These are phyloP conservation scores for Kodamaea alishanica DNA, from an alignment of 1,139 yeast species.

Conservation along the genomic window DNA sequence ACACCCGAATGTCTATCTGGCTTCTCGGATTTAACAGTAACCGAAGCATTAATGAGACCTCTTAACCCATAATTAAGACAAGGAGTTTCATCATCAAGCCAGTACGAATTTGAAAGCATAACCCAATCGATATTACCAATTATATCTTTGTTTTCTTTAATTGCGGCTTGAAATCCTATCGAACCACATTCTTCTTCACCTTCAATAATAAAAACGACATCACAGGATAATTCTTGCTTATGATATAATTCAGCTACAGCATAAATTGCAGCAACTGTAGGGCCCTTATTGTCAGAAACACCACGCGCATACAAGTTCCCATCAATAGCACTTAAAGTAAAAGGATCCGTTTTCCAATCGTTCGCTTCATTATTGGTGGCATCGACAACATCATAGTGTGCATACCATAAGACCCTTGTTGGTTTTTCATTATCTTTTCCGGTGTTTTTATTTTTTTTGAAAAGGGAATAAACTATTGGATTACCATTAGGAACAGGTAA, in stretches of 20 bases:
- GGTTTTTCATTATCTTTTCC: slow-evolving; percentile 8
- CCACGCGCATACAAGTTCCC: slow-evolving; percentile 93
- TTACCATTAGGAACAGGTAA: slow-evolving; percentile 73
- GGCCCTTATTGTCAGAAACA: slow-evolving; percentile 93
- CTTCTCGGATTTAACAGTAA: slow-evolving; percentile 62
- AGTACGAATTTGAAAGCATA: slow-evolving; percentile 82
- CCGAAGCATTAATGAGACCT: slow-evolving; percentile 81
- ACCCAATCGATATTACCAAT: slow-evolving; percentile 86
- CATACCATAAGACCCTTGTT: slow-evolving; percentile 73
- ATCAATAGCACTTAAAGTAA: slow-evolving; percentile 65
- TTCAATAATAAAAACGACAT: slow-evolving; percentile 80
- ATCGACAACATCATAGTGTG: slow-evolving; percentile 92
- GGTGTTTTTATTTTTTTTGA: slow-evolving; percentile 40
- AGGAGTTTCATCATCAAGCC: slow-evolving; percentile 88
- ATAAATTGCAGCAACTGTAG: slow-evolving; percentile 81
- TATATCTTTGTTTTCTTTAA: slow-evolving; percentile 44
- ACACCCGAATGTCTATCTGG: slow-evolving; percentile 97
- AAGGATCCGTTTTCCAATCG: slow-evolving; percentile 80
- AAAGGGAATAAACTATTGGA: slow-evolving; percentile 78
- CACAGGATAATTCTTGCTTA: slow-evolving; percentile 53
- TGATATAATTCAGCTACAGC: slow-evolving; percentile 75
- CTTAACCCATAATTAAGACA: slow-evolving; percentile 91
- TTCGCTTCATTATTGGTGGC: slow-evolving; percentile 42
- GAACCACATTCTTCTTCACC: slow-evolving; percentile 97
- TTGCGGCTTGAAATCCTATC: slow-evolving; percentile 71